A percentile compares a stretch with the other conserved stretches of the same genome.
phyloP scores from a whole-genome alignment of 140 eudicot genomes.

The Oenanthe javanica region DNA sequence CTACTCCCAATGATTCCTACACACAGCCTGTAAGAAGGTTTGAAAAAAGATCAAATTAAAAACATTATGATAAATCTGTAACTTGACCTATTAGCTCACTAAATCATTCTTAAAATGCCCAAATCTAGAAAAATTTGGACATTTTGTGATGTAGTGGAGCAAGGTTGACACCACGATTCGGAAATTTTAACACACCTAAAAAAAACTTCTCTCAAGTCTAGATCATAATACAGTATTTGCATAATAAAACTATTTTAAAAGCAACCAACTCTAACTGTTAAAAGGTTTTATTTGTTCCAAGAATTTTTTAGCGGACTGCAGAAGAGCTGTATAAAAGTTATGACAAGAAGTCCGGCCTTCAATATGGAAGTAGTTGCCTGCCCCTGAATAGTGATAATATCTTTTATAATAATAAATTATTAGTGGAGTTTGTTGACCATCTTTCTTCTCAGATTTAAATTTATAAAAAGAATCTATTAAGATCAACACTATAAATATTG shows the following conservation, averaged over 20 bases:
- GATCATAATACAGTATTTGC: background rate
- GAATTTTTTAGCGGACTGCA: too few species aligned
- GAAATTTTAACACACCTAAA: background rate
- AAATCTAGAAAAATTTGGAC: background rate
- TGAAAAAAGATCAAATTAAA: background rate
- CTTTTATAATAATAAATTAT: too few species aligned
- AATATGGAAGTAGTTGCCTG: background rate
- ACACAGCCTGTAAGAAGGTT: conserved; percentile 42
- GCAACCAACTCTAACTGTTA: background rate
- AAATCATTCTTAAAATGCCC: background rate
- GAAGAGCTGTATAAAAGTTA: background rate
- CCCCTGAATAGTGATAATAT: background rate
- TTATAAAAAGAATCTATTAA: too few species aligned
- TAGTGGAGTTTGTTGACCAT: background rate
- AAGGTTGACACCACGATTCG: background rate
- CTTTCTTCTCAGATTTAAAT: background rate
- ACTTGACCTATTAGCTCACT: background rate
- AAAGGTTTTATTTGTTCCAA: too few species aligned
- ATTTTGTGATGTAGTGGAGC: background rate
- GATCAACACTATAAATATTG: too few species aligned
- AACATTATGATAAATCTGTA: background rate
- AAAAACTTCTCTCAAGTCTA: background rate
- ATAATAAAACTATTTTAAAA: too few species aligned
- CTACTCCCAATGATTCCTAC: conserved; percentile 98
- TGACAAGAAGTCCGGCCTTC: background rate